Evolutionary conservation across 2,329 filamentous ascomycete species (phyloP).

Genomic region (Aureobasidium sp.): DNA sequence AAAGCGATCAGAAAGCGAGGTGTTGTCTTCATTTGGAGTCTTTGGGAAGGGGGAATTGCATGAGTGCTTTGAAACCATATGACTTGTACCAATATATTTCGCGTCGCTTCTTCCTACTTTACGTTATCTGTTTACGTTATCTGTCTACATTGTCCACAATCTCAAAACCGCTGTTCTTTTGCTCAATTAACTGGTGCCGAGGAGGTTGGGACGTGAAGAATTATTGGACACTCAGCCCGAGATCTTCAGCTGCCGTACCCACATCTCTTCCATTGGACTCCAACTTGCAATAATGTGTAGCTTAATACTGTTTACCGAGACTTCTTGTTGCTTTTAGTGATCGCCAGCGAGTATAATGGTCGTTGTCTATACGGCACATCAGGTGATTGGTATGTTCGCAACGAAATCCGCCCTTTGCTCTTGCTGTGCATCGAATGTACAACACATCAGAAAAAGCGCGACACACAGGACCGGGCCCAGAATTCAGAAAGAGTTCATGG

Average conservation of each 20-base stretch:
- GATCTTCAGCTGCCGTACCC: not conserved
- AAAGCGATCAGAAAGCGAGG: not conserved
- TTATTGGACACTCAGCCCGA: not conserved
- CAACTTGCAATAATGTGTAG: not conserved
- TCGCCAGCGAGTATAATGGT: not conserved
- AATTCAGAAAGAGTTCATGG: not conserved
- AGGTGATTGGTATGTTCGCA: too few species aligned
- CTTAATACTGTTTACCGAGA: not conserved
- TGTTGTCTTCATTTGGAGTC: not conserved
- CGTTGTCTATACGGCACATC: not conserved
- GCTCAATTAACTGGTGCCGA: not conserved
- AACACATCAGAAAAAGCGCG: not conserved
- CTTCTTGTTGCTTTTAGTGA: not conserved
- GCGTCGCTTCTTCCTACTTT: not conserved
- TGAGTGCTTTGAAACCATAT: not conserved
- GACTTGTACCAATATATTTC: not conserved
- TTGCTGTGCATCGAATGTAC: not conserved
- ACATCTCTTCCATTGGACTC: not conserved
- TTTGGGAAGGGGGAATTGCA: not conserved
- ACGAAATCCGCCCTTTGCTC: too few species aligned
- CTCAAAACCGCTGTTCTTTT: not conserved
- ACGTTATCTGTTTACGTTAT: not conserved
- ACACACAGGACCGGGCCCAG: not conserved
- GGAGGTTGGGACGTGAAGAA: not conserved
- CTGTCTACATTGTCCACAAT: not conserved